phyloP scores from a whole-genome alignment of 352 stramenopile species.

The Globisporangium irregulare region DNA sequence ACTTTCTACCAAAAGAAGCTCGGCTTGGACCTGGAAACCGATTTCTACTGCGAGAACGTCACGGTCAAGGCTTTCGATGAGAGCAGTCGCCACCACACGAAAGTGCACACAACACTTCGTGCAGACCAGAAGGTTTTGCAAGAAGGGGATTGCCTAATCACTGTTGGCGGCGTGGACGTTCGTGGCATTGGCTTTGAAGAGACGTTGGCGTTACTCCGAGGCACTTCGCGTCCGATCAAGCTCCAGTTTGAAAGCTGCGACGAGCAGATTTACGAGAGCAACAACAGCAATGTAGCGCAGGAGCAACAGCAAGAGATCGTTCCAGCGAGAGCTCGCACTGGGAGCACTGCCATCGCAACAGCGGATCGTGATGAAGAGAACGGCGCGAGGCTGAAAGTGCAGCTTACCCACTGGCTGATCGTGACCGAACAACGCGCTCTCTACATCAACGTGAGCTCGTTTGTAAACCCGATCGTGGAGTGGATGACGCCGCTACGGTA shows the following conservation, averaged over 20 bases:
- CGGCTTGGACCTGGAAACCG: constrained; percentile 83
- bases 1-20: constrained; percentile 82
- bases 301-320: constrained; percentile 13
- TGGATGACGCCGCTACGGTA: constrained; percentile 89
- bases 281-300: not conserved
- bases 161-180: constrained; percentile 77
- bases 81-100: constrained; percentile 39
- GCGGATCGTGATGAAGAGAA: constrained; percentile 32
- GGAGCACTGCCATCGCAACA: constrained; percentile 4
- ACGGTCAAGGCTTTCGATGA: constrained; percentile 81
- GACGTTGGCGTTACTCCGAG: constrained; percentile 73
- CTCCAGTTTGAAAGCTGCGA: constrained; percentile 84
- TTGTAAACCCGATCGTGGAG: constrained; percentile 74
- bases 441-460: constrained; percentile 84
- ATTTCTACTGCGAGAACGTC: constrained; percentile 89
- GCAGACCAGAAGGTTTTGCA: constrained; percentile 65
- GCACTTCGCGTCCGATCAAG: constrained; percentile 62
- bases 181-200: constrained; percentile 84
- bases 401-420: constrained; percentile 83
- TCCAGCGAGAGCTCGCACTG: not conserved
- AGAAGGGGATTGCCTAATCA: constrained; percentile 72
- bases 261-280: constrained; percentile 45
- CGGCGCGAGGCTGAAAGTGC: constrained; percentile 53
- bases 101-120: constrained; percentile 53
- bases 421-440: constrained; percentile 83